Base-by-base conservation (phyloP, 805 yeast genomes). In the Lipomyces yamadae region DNA sequence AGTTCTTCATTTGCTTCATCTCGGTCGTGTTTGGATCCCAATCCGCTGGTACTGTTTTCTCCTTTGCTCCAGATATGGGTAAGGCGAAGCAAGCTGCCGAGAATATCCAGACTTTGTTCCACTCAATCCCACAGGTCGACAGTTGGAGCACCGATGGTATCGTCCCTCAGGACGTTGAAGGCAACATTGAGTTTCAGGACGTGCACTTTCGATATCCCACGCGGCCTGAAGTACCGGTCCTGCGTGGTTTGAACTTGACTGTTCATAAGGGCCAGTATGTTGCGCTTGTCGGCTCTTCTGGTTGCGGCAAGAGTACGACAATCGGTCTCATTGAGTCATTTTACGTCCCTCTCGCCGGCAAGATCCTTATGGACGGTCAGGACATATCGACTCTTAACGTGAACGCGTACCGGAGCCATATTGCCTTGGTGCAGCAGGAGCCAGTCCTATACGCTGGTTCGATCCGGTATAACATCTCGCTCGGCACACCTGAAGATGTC, bases 241-340 rank as follows among this genome's bases (percentile, higher is more conserved):
- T 76, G 32, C 65, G 68, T 4, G 74, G 75, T 18, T 65, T 76
- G 33, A 67, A 70, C 54, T 63, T 76, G 37, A 55, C 61, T 3
- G 63, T 76, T 84, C 91, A 92, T 10, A 88, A 92, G 2, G 97
- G 97, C 5, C 78, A 87, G 72, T 91, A 89, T 73, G 93, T 91
- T 48, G 97, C 97, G 11, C 85, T 92, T 72, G 97, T 92, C n/a
- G 97, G 97, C 0, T 88, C 96, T 94, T 3, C 88, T 91, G 32
- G 97, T 6, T 74, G 76, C 30, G 92, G 55, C 76, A 81, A 4
- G 61, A 67, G 72, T 62, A 73, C 75, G 0, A 81, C 87, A 7
- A 80, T 86, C 4, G 88, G 86, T 70, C 75, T 87, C 29, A 76
- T 87, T 45, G 78, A 87, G 67, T 77, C 88, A 30, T 84, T 85